Evolutionary conservation across 2,329 filamentous ascomycete species (phyloP), one percentile per base, ranked within the genome.

Genomic region (Aspergillus caelatus): DNA sequence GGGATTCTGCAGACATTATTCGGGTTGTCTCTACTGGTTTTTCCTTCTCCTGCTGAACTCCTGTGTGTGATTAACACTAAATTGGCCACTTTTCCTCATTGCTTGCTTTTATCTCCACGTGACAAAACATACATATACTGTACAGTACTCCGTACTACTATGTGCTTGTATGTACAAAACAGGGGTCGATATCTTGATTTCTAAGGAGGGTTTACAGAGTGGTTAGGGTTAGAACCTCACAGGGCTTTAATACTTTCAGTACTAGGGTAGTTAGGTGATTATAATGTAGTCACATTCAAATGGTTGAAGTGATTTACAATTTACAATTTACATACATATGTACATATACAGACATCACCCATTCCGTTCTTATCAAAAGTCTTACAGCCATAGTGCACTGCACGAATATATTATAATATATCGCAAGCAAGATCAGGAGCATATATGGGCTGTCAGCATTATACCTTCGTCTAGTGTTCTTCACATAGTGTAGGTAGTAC

Each of bases 1-100:
- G 70, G 12, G 82, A 68, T 71, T 80, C 75, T 46, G 79, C 70
- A 45, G 85, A 85, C 85, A 87, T 87, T 55, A 55, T 55, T 23
- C 12, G n/a, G n/a, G 16, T 19, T 9, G 45, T 26, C 45, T 48
- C 28, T 14, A 32, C 48, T 12, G 10, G 19, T 14, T 16, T 10
- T 23, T 32, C 30, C n/a, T 21, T 52, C 48, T 32, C 16, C 16
- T 32, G 26, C 14, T 30, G n/a, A 43, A n/a, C n/a, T 21, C 41
- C 12, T 16, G 14, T 30, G 26, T 28, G 45, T 30, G 14, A 30
- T 19, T 4, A 36, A 36, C 28, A 36, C 19, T 26, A 3, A 26
- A 55, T 12, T 39, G 10, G n/a, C 21, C 4, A 53, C 23, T n/a
- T 1, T 30, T 19, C 21, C 7, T 53, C 30, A 53, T 34, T 12